These are phyloP conservation scores for Metarhizium brunneum DNA, from an alignment of 2,329 filamentous ascomycete species.

Conservation along the genomic window DNA sequence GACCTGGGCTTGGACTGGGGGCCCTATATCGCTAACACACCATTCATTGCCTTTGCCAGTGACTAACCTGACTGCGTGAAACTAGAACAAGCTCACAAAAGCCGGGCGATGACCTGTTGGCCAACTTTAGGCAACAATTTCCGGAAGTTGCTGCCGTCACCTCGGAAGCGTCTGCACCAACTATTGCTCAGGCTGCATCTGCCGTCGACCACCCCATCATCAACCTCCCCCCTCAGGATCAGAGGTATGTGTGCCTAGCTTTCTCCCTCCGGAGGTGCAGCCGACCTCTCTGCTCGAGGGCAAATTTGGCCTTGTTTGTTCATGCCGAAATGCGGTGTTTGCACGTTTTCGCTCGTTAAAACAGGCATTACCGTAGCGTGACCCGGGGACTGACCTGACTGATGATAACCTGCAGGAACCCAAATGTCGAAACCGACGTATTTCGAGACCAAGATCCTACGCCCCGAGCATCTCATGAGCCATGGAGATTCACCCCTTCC, in stretches of 20 bases:
- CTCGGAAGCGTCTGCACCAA: conserved; percentile 32
- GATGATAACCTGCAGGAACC: conserved; percentile 9
- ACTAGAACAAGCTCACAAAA: conserved; percentile 67
- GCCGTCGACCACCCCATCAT: conserved; percentile 17
- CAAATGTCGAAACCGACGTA: conserved; percentile 17
- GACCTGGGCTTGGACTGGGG: background rate
- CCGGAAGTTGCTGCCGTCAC: conserved; percentile 57
- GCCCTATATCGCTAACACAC: background rate
- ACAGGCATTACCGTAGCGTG: background rate
- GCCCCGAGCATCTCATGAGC: conserved; percentile 68
- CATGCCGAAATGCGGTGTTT: background rate
- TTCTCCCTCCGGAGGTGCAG: background rate
- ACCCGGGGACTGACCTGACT: conserved; percentile 1
- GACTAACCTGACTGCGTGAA: background rate
- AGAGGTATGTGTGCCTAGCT: conserved; percentile 17
- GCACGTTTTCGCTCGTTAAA: background rate
- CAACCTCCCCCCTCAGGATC: conserved; percentile 12
- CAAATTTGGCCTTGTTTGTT: background rate
- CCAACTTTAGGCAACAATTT: conserved; percentile 74
- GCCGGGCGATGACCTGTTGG: conserved; percentile 72
- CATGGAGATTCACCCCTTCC: conserved; percentile 82
- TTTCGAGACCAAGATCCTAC: conserved; percentile 72
- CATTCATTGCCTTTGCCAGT: background rate
- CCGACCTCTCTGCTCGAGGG: no score
- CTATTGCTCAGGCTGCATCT: conserved; percentile 23